Base-by-base conservation (phyloP, 164 flowering plant genomes). In the Tetrastigma voinierianum region DNA sequence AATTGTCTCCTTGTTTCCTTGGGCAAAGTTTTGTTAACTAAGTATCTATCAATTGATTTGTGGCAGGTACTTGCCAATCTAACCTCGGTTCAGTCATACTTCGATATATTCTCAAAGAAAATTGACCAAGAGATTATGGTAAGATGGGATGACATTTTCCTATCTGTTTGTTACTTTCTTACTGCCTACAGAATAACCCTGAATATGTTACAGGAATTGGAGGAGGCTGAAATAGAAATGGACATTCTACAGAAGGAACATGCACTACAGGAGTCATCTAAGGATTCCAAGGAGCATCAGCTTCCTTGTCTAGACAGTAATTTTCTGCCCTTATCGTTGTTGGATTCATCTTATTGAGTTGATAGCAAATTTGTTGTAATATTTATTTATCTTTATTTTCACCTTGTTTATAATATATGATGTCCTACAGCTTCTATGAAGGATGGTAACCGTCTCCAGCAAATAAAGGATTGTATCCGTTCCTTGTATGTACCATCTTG, bases 211-310 rank as follows among this genome's bases (percentile, higher is more conserved):
- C 69, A 93, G 98, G 94, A 86, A 70, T 77, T 89, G 12, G 93
- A 90, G 80, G 98, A 89, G 74, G 95, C 93, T 72, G 96, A 90
- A 80, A 72, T 90, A 23, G 98, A 93, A 76, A 53, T 90, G 75
- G 91, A 90, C 61, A 78, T 93, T 57, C 81, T 89, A 62, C 85
- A 81, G 59, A 78, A 80, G 69, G 90, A 84, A 63, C 19, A 57
- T 32, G 76, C 76, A 51, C n/a, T 67, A 44, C 72, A 70, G 56
- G 86, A 82, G 25, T 63, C 78, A 69, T 70, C 79, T 44, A 72
- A 53, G 57, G 74, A 70, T 52, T 46, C 62, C 51, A 78, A 69
- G 67, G 81, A 16, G 43, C 59, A 24, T 59, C 78, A 66, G 54
- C 48, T 67, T 57, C 84, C 84, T 55, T 61, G 43, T 63, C 60